Evolutionary conservation across 345 rosid species (phyloP).

Genomic region (Populus nigra): DNA sequence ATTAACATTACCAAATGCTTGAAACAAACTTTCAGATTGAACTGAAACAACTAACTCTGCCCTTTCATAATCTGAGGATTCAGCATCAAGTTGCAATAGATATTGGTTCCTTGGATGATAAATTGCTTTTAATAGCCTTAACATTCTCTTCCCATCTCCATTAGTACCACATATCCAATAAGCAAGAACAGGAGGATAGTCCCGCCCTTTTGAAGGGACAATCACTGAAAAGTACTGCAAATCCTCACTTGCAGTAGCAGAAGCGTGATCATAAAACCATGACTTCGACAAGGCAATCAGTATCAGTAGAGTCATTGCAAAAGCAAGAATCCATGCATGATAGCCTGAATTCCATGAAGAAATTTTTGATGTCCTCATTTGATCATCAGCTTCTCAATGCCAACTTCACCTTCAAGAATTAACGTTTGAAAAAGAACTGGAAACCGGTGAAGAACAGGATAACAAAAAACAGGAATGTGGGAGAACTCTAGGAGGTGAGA

Average conservation of each 20-base stretch:
- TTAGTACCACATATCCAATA: slow-evolving; percentile 35
- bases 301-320: slow-evolving; percentile 6
- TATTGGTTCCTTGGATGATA: slow-evolving; percentile 44
- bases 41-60: slow-evolving; percentile 13
- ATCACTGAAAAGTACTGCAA: background rate
- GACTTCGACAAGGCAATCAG: slow-evolving; percentile 7
- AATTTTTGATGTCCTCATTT: slow-evolving; percentile 16
- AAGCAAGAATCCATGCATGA: slow-evolving; percentile 13
- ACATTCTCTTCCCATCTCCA: slow-evolving; percentile 36
- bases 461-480: background rate
- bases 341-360: slow-evolving; percentile 9
- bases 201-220: slow-evolving; percentile 20
- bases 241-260: background rate
- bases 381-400: background rate
- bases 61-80: slow-evolving; percentile 22
- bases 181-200: slow-evolving; percentile 36
- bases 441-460: background rate
- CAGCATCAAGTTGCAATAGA: slow-evolving; percentile 34
- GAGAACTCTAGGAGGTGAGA: background rate
- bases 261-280: background rate
- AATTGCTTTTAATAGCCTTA: slow-evolving; percentile 34
- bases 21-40: slow-evolving; percentile 21
- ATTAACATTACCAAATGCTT: slow-evolving; percentile 33
- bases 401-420: background rate
- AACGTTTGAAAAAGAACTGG: background rate